Conservation (phyloP, 768 basidiomycete species). For the Phlebiopsis gigantea region DNA sequence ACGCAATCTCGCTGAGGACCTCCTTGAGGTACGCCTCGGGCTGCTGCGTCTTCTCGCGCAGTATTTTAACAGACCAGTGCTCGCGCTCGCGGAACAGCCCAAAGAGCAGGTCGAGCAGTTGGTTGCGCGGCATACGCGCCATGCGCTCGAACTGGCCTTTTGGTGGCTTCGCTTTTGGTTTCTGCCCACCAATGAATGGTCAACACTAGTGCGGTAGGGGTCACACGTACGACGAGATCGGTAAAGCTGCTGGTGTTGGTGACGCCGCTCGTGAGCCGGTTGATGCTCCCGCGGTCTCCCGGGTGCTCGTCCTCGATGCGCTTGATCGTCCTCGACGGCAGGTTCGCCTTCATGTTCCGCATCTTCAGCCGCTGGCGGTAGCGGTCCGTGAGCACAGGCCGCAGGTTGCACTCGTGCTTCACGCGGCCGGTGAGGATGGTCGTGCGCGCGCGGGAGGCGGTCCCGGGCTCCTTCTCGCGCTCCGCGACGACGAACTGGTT, state of each 20-base stretch:
- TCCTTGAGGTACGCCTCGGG: constrained; percentile 87
- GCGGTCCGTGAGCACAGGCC: constrained; percentile 59
- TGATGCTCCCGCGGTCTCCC: constrained; percentile 69
- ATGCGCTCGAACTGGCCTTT: constrained; percentile 81
- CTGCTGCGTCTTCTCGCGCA: constrained; percentile 79
- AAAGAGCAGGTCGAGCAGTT: constrained; percentile 83
- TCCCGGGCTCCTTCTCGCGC: constrained; percentile 58
- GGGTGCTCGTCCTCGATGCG: constrained; percentile 70
- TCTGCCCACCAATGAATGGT: constrained; percentile 30
- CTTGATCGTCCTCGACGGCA: constrained; percentile 58
- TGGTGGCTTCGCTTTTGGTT: constrained; percentile 58
- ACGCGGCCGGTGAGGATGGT: constrained; percentile 76
- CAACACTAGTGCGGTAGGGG: constrained; percentile 9
- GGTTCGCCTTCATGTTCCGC: constrained; percentile 60
- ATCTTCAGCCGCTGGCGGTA: constrained; percentile 73
- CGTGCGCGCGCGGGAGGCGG: constrained; percentile 55
- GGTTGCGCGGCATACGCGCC: constrained; percentile 87
- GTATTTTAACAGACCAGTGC: constrained; percentile 75
- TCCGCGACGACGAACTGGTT: constrained; percentile 86
- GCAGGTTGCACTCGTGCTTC: constrained; percentile 74
- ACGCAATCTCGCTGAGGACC: constrained; percentile 70
- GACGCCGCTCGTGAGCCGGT: constrained; percentile 73
- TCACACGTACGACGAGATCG: constrained; percentile 55
- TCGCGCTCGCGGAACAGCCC: constrained; percentile 67
- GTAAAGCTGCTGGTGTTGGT: constrained; percentile 56